Conservation (phyloP, 371 early-diverging fungal genomes). For the Zychaea mexicana region DNA sequence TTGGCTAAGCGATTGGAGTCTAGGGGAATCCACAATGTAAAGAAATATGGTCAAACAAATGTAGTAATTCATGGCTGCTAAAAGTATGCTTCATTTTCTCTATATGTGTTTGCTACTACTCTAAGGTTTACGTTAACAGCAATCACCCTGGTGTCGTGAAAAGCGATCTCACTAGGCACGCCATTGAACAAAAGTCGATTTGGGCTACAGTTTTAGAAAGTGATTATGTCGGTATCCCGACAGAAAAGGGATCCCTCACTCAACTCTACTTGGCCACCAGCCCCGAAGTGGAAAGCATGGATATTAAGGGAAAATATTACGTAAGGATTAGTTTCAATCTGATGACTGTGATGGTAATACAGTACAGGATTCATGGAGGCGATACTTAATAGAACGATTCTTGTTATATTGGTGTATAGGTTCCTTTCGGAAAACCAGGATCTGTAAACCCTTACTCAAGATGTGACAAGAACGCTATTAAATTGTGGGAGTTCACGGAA, state of each 20-base stretch:
- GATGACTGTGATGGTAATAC: neutral
- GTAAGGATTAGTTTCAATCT: constrained; percentile 13
- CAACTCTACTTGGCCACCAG: constrained; percentile 67
- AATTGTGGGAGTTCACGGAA: constrained; percentile 43
- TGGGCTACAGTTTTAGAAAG: neutral
- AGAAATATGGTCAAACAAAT: constrained; percentile 6
- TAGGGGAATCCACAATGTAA: neutral
- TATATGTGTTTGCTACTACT: neutral
- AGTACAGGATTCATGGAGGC: too few relatives aligned
- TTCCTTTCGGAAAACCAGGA: constrained; percentile 13
- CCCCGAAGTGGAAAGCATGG: constrained; percentile 58
- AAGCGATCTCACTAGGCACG: constrained; percentile 38
- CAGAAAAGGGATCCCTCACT: constrained; percentile 61
- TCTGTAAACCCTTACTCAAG: constrained; percentile 15
- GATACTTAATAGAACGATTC: too few relatives aligned
- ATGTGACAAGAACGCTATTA: constrained; percentile 21
- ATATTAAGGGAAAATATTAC: constrained; percentile 54
- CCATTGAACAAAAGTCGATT: neutral
- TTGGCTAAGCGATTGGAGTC: neutral
- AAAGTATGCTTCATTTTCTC: neutral
- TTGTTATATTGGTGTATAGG: constrained; percentile 9
- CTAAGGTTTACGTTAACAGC: constrained; percentile 62
- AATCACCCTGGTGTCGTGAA: constrained; percentile 72
- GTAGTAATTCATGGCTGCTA: neutral
- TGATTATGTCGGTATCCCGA: constrained; percentile 17